Percentiles rank a stretch among this genome's conserved stretches.
Conservation (phyloP, 2,329 filamentous ascomycete species). For the Emergomyces africanus region DNA sequence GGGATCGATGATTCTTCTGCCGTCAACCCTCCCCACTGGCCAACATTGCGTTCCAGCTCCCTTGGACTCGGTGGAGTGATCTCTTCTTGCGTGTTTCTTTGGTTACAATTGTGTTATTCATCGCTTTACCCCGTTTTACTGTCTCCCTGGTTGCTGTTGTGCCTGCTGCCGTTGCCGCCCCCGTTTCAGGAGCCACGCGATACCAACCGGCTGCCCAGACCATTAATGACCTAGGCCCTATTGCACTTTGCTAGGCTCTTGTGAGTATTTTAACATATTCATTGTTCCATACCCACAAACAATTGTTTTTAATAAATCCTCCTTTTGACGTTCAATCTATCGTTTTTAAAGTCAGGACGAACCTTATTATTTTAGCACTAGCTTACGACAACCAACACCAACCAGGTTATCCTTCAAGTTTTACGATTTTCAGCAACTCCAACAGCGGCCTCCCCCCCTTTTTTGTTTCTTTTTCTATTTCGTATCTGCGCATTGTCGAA, state of each 20-base stretch:
- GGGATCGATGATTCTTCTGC: background rate
- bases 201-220: background rate
- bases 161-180: constrained; percentile 4
- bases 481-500: background rate
- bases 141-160: background rate
- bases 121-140: background rate
- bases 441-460: background rate
- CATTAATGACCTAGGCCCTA: background rate
- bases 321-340: background rate
- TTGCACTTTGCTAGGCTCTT: background rate
- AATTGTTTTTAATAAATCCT: background rate
- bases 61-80: background rate
- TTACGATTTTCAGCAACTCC: background rate
- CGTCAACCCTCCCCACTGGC: background rate
- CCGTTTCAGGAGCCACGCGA: constrained; percentile 2
- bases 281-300: background rate
- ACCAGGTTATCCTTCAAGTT: background rate
- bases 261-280: constrained; percentile 1
- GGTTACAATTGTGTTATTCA: constrained; percentile 1
- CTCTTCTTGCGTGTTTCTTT: constrained; percentile 2
- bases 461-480: background rate
- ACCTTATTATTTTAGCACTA: background rate
- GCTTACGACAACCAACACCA: background rate
- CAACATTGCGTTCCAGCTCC: background rate
- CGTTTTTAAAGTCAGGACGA: background rate